These are phyloP conservation scores for Microcyclospora tardicrescens DNA, from an alignment of 2,329 filamentous ascomycete species.

Conservation along the genomic window DNA sequence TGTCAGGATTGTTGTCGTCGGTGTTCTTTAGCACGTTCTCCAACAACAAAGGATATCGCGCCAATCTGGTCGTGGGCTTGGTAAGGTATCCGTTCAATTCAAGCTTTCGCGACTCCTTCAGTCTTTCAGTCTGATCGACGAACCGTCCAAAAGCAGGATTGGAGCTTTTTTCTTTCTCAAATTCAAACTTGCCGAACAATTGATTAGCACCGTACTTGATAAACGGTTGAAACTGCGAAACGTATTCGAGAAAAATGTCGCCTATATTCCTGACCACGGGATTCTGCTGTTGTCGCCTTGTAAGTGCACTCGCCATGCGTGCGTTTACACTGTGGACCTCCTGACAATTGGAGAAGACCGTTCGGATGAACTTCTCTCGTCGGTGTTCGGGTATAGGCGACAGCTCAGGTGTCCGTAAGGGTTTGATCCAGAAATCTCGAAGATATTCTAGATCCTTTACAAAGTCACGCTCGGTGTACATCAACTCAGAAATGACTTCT, in stretches of 20 bases:
- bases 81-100: constrained; percentile 96
- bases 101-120: constrained; percentile 92
- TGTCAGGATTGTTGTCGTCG: constrained; percentile 76
- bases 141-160: constrained; percentile 81
- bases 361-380: constrained; percentile 80
- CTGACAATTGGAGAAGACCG: constrained; percentile 90
- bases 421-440: constrained; percentile 96
- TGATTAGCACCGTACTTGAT: constrained; percentile 94
- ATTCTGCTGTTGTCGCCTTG: constrained; percentile 76
- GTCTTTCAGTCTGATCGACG: constrained; percentile 88
- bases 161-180: constrained; percentile 83
- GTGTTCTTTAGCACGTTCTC: constrained; percentile 90
- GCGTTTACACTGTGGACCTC: constrained; percentile 91
- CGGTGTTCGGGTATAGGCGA: constrained; percentile 83
- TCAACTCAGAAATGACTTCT: constrained; percentile 94
- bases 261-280: constrained; percentile 82
- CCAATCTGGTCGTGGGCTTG: constrained; percentile 89
- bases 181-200: constrained; percentile 92
- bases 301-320: constrained; percentile 74
- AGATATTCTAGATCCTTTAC: constrained; percentile 98
- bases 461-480: constrained; percentile 97
- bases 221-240: constrained; percentile 87
- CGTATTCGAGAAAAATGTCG: constrained; percentile 87
- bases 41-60: constrained; percentile 80
- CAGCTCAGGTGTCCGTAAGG: constrained; percentile 59